Evolutionary conservation across 2,329 filamentous ascomycete genomes (phyloP).

Genomic region (Bipolaris victoriae): DNA sequence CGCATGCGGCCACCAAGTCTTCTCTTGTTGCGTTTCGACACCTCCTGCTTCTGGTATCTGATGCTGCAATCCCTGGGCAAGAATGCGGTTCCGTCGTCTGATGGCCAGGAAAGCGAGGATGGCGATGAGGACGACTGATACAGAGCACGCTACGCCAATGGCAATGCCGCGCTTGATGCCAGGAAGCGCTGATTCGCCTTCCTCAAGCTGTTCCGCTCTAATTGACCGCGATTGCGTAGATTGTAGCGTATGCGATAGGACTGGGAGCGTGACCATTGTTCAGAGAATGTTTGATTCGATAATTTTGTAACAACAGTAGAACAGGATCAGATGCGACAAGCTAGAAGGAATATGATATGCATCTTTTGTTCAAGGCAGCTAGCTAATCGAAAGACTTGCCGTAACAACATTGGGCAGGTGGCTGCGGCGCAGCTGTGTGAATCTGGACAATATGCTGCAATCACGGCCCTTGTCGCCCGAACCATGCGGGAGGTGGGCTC

Average conservation of each 20-base stretch:
- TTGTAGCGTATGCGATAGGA: constrained; percentile 4
- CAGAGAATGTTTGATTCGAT: background rate
- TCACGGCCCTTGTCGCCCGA: constrained; percentile 1
- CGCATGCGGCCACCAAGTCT: constrained; percentile 11
- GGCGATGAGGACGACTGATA: constrained; percentile 30
- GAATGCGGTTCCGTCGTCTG: constrained; percentile 26
- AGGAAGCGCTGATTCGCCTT: constrained; percentile 24
- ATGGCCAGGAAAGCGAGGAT: constrained; percentile 31
- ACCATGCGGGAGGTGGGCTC: constrained; percentile 10
- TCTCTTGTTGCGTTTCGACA: constrained; percentile 24
- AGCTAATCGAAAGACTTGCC: constrained; percentile 4
- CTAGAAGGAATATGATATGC: background rate
- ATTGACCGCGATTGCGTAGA: background rate
- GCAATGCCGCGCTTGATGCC: constrained; percentile 41
- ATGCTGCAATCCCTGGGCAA: constrained; percentile 2
- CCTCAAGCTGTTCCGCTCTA: constrained; percentile 2
- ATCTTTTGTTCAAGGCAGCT: constrained; percentile 8
- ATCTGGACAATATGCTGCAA: constrained; percentile 5
- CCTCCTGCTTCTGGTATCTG: constrained; percentile 8
- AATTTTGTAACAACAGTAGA: background rate
- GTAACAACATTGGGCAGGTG: background rate
- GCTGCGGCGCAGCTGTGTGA: constrained; percentile 18
- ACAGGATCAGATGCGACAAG: background rate
- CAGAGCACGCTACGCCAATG: constrained; percentile 35
- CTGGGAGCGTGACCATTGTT: constrained; percentile 11